These are phyloP conservation scores for Inga laurina DNA, from an alignment of 306 rosid species.

Conservation along the genomic window DNA sequence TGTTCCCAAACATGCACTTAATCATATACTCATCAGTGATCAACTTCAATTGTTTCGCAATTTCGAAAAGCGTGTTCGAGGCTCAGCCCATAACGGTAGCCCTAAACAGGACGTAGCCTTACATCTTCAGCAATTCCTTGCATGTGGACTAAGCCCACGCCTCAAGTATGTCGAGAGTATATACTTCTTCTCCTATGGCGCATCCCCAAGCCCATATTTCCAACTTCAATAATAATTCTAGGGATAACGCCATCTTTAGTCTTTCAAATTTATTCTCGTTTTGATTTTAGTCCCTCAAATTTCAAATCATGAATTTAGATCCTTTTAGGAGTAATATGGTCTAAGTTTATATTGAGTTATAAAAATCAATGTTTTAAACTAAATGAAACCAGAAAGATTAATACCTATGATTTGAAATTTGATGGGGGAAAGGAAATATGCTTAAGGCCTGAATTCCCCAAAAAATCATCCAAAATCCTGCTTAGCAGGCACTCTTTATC, in stretches of 20 bases:
- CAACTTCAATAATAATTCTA: neutral
- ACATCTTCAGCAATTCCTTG: neutral
- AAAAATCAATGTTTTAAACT: too few relatives aligned
- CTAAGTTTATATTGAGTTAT: too few relatives aligned
- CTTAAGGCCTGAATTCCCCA: neutral
- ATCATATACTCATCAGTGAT: too few relatives aligned
- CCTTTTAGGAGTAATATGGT: too few relatives aligned
- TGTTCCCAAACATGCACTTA: too few relatives aligned
- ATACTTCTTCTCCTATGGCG: neutral
- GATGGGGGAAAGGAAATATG: too few relatives aligned
- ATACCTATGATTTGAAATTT: too few relatives aligned
- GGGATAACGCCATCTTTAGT: too few relatives aligned
- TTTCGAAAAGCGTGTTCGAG: neutral
- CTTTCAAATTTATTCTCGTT: fast-evolving
- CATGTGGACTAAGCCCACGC: neutral
- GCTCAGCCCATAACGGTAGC: neutral
- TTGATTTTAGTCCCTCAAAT: too few relatives aligned
- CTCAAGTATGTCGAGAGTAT: too few relatives aligned
- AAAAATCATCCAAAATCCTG: neutral
- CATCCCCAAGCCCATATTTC: neutral
- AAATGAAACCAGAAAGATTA: too few relatives aligned
- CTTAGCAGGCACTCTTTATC: neutral
- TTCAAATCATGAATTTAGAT: too few relatives aligned
- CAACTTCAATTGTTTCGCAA: neutral
- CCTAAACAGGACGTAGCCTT: neutral